Percentiles rank a stretch among this genome's conserved stretches.
These are phyloP conservation scores for Phycomyces nitens DNA, from an alignment of 192 early-diverging fungal genomes.

Conservation along the genomic window DNA sequence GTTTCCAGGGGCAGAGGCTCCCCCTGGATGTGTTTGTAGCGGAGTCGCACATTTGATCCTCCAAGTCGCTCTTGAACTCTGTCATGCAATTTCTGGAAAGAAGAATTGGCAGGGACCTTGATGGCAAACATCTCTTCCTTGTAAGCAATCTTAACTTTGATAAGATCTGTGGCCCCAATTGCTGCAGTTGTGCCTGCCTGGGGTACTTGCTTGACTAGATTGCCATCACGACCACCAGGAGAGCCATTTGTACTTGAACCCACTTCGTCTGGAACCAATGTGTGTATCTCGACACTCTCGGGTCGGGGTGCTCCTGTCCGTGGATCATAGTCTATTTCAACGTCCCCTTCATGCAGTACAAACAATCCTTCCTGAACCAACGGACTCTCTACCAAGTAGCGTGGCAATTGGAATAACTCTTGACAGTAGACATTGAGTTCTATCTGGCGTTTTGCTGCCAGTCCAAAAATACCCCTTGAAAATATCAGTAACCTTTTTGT, in stretches of 20 bases:
- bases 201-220: conserved; percentile 18
- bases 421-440: conserved; percentile 64
- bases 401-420: conserved; percentile 50
- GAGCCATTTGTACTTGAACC: conserved; percentile 8
- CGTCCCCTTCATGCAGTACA: conserved; percentile 43
- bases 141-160: conserved; percentile 66
- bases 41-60: no score
- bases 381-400: conserved; percentile 42
- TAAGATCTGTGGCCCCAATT: conserved; percentile 25
- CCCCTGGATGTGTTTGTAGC: no score
- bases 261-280: not conserved
- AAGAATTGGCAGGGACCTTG: conserved; percentile 52
- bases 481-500: no score
- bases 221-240: conserved; percentile 4
- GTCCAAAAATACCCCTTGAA: not conserved
- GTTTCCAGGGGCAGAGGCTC: no score
- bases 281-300: not conserved
- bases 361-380: conserved; percentile 39
- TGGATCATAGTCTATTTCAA: conserved; percentile 38
- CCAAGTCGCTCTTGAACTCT: conserved; percentile 52
- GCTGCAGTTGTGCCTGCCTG: conserved; percentile 21
- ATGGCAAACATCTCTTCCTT: conserved; percentile 65
- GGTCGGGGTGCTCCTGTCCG: not conserved
- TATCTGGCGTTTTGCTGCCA: conserved; percentile 40
- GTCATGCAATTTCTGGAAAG: conserved; percentile 46